These are phyloP conservation scores for Scedosporium apiospermum DNA, from an alignment of 2,329 filamentous ascomycete genomes.

Conservation along the genomic window DNA sequence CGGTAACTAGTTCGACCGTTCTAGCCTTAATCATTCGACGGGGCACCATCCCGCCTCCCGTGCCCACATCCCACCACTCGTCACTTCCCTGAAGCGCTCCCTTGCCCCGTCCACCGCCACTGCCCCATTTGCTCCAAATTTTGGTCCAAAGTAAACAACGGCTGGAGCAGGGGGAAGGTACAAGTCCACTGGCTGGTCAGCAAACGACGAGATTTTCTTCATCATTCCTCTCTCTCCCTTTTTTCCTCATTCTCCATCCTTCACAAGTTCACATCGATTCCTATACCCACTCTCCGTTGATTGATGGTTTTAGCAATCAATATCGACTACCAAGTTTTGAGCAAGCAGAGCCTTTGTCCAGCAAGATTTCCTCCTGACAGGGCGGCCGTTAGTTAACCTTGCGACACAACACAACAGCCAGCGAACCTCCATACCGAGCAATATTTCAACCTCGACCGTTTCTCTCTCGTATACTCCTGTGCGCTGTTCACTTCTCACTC, in stretches of 20 bases:
- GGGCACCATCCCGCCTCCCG: neutral
- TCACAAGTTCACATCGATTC: neutral
- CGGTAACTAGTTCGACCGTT: neutral
- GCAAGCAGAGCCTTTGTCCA: constrained; percentile 1
- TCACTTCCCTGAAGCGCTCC: neutral
- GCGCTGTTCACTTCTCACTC: neutral
- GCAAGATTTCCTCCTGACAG: neutral
- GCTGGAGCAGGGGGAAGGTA: neutral
- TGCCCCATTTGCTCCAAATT: neutral
- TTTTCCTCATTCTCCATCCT: neutral
- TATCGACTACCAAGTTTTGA: neutral
- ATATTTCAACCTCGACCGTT: neutral
- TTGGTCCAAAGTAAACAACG: constrained; percentile 2
- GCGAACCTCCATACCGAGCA: neutral
- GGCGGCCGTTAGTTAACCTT: neutral
- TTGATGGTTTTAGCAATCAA: neutral
- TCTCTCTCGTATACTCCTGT: neutral
- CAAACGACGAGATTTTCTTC: constrained; percentile 1
- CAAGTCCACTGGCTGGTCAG: neutral
- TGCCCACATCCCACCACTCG: neutral
- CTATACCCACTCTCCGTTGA: neutral
- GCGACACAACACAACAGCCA: neutral
- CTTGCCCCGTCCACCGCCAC: neutral
- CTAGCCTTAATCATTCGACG: constrained; percentile 2
- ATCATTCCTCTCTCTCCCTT: neutral